phyloP scores from a whole-genome alignment of 352 stramenopile genomes.

The Globisporangium solare region DNA sequence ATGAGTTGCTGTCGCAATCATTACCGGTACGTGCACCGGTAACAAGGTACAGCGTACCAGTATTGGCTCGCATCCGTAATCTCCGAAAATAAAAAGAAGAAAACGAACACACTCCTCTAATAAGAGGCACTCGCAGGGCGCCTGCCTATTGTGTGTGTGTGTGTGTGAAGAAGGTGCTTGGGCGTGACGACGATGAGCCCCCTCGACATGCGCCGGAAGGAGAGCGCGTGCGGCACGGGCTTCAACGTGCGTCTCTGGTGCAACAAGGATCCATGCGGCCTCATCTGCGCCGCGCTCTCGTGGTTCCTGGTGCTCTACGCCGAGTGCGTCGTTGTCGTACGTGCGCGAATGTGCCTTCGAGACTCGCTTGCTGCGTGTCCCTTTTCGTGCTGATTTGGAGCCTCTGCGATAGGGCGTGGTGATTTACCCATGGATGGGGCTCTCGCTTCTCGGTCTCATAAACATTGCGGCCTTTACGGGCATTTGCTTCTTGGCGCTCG shows the following conservation, averaged over 20 bases:
- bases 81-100: conserved; percentile 1
- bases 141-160: too few relatives aligned
- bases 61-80: not conserved
- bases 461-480: conserved; percentile 65
- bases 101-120: not conserved
- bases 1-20: too few relatives aligned
- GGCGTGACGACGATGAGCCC: conserved; percentile 12
- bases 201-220: conserved; percentile 40
- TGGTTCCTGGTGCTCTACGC: conserved; percentile 90
- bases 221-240: conserved; percentile 61
- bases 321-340: conserved; percentile 87
- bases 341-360: conserved; percentile 9
- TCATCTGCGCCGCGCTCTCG: conserved; percentile 89
- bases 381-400: not conserved
- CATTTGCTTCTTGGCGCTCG: conserved; percentile 87
- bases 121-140: too few relatives aligned
- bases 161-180: too few relatives aligned
- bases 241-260: conserved; percentile 86
- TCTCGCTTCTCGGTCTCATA: conserved; percentile 59
- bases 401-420: conserved; percentile 55
- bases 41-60: not conserved
- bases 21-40: too few relatives aligned
- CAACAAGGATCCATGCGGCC: conserved; percentile 88
- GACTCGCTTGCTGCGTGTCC: not conserved
- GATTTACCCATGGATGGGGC: conserved; percentile 88